phyloP scores from a whole-genome alignment of 495 filamentous ascomycete genomes.

The Penicillium lividum region DNA sequence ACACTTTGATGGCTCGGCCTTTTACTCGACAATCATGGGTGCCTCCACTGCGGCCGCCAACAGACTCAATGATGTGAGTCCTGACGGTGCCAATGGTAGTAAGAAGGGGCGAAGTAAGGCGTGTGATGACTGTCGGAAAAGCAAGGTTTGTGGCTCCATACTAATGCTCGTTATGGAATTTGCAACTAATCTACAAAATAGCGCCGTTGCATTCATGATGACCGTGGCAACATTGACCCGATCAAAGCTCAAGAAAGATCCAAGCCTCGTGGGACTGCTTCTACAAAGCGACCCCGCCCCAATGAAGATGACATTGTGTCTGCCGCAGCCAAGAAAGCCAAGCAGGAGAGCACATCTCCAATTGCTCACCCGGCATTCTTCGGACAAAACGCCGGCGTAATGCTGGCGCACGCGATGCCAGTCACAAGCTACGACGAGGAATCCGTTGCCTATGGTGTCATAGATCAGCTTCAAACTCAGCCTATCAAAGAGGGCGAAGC shows the following conservation, averaged over 20 bases:
- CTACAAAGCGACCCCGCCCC: conserved; percentile 48
- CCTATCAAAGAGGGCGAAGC: conserved; percentile 22
- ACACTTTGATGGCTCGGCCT: conserved; percentile 32
- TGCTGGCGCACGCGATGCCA: conserved; percentile 14
- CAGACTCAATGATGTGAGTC: conserved; percentile 37
- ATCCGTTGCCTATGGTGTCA: conserved; percentile 4
- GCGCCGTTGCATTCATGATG: conserved; percentile 71
- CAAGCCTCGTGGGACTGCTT: conserved; percentile 54
- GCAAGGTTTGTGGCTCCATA: conserved; percentile 52
- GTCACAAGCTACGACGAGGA: conserved; percentile 16
- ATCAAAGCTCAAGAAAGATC: conserved; percentile 61
- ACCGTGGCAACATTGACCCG: conserved; percentile 63
- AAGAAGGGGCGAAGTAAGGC: conserved; percentile 63
- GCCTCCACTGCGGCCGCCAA: conserved; percentile 32
- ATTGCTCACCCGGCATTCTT: conserved; percentile 27
- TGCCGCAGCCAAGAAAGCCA: conserved; percentile 36
- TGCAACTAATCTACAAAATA: conserved; percentile 27
- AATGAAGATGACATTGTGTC: conserved; percentile 37
- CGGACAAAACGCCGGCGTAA: conserved; percentile 11
- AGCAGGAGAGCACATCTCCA: conserved; percentile 44
- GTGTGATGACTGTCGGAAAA: conserved; percentile 66
- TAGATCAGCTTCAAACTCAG: conserved; percentile 10
- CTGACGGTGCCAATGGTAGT: conserved; percentile 35
- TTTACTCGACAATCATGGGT: conserved; percentile 28
- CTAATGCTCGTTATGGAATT: conserved; percentile 1